Base-by-base conservation (phyloP, 1,284 basidiomycete genomes). In the Trichosporon faecale region DNA sequence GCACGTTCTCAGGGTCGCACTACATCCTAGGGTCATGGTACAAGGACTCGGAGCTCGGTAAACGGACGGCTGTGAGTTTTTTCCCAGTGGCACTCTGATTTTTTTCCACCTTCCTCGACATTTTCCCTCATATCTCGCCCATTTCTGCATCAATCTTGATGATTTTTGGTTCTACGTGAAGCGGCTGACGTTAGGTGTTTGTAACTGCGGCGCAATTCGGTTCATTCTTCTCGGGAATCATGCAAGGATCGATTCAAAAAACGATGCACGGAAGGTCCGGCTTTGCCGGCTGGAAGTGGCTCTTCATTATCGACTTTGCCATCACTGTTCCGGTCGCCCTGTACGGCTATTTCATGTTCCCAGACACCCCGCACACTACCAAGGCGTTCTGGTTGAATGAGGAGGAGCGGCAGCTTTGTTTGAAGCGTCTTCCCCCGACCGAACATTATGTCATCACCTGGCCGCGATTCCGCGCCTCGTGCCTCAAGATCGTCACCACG, bases 11-110 rank as follows among this genome's bases (percentile, higher is more conserved):
- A 29, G 78, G 78, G 9, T 73, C 72, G 12, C 78, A 79, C 66
- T 82, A 81, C 72, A 76, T 82, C 61, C 78, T 82, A 6, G 80
- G 80, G 9, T 78, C 77, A 0, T 81, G 80, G 80, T 82, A 80
- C 74, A 78, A 80, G 67, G 77, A 80, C 68, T 44, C 67, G 27
- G 80, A 82, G 68, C 75, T 82, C 37, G 80, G 80, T 61, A 78
- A 78, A 66, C 74, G 80, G 12, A 76, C 79, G 12, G 80, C 80
- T 4, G 52, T 25, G 23, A 57, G 40, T 44, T 16, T n/a, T 44
- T 44, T 44, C 5, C 16, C 18, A n/a, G n/a, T n/a, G n/a, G n/a
- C n/a, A n/a, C n/a, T n/a, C 18, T 5, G 18, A 44, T n/a, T 44
- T 18, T 44, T 8, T 44, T n/a, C 12, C n/a, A 5, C 40, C 16